Base-by-base conservation (phyloP, 2,329 filamentous ascomycete genomes). In the Cladosporium oxysporum region DNA sequence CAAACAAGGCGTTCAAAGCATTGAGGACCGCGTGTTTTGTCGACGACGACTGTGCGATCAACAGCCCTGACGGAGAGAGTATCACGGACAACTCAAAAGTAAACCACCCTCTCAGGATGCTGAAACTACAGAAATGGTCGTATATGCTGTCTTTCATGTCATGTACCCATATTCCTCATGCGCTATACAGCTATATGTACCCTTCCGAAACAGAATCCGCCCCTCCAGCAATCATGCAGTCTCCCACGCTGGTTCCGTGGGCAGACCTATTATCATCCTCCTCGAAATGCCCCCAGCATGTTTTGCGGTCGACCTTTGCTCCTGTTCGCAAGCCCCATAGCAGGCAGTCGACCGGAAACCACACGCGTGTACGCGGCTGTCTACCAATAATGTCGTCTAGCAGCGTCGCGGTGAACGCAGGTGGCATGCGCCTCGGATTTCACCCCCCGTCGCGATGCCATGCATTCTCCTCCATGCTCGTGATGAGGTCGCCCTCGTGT, bases 111-210 rank as follows among this genome's bases (percentile, higher is more conserved):
- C 16, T 41, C 16, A 8, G 16, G 37, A 41, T n/a, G 5, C 37
- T 41, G 16, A 11, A 18, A 52, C 11, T n/a, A 29, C 14, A 8
- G 23, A 10, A 28, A 31, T 28, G 16, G 50, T 53, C 23, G 28
- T 26, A n/a, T 21, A 55, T 55, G 52, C 52, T 21, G 18, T 55
- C 18, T 55, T 33, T 33, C 23, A 55, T 33, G 33, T 55, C 52
- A 55, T 55, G 28, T 55, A 55, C 29, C 29, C 55, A 58, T 58
- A 41, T 58, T 29, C 55, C 33, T 58, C 55, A 41, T 58, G 33
- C 29, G 33, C 55, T 58, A 58, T 41, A 58, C 31, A 58, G 55
- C 55, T 58, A 12, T 58, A 41, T 58, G n/a, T 58, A 35, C 53
- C 49, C 7, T 53, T n/a, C 28, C 28, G 16, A n/a, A 44, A 44